Conservation (phyloP, 495 filamentous ascomycete genomes). For the Chlorociboria aeruginascens region DNA sequence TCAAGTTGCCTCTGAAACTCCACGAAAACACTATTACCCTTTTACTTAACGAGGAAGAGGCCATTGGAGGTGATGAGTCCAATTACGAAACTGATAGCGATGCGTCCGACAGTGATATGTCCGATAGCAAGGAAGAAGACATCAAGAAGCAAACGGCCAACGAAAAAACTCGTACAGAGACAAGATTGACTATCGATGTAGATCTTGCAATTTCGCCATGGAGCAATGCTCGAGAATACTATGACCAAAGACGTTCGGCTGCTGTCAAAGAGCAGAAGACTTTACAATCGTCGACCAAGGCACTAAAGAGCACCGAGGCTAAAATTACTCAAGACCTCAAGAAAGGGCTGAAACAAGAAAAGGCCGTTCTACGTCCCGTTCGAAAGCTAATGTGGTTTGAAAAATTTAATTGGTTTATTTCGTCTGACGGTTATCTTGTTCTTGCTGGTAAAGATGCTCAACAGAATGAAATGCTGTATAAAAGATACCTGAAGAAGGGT, state of each 20-base stretch:
- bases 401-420: slow-evolving; percentile 90
- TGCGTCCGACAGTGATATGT: slow-evolving; percentile 45
- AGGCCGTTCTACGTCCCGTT: slow-evolving; percentile 72
- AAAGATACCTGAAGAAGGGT: slow-evolving; percentile 69
- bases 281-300: slow-evolving; percentile 64
- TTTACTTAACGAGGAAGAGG: slow-evolving; percentile 56
- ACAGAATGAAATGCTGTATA: slow-evolving; percentile 87
- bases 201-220: slow-evolving; percentile 71
- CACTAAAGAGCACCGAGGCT: slow-evolving; percentile 76
- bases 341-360: slow-evolving; percentile 82
- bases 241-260: slow-evolving; percentile 72
- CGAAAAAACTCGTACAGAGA: slow-evolving; percentile 20
- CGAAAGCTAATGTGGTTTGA: slow-evolving; percentile 87
- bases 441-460: slow-evolving; percentile 77
- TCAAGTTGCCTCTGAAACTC: slow-evolving; percentile 79
- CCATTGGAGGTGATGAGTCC: slow-evolving; percentile 39
- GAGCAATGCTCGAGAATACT: slow-evolving; percentile 86
- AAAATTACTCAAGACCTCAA: slow-evolving; percentile 81
- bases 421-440: slow-evolving; percentile 89
- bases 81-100: slow-evolving; percentile 55
- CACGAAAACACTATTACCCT: slow-evolving; percentile 82
- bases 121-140: slow-evolving; percentile 26
- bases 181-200: slow-evolving; percentile 62
- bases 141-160: slow-evolving; percentile 18
- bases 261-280: slow-evolving; percentile 83